These are phyloP conservation scores for Leptographium lundbergii DNA, from an alignment of 2,329 filamentous ascomycete genomes.

Conservation along the genomic window DNA sequence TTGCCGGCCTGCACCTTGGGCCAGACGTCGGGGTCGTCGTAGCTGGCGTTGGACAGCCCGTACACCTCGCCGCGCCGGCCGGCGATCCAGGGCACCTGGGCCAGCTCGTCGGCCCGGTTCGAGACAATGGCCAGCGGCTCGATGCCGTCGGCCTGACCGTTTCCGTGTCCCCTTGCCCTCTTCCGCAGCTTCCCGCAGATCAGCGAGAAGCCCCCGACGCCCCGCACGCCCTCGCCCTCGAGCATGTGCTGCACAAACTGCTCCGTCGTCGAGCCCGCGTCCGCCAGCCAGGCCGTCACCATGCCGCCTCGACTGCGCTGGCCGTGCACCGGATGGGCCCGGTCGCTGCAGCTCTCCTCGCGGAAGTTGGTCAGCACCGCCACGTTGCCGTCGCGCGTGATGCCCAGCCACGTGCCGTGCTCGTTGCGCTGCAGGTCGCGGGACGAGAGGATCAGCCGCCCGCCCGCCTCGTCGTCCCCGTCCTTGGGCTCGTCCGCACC, in stretches of 20 bases:
- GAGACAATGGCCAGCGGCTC: slow-evolving; percentile 44
- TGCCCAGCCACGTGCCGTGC: slow-evolving; percentile 53
- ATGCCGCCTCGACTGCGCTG: slow-evolving; percentile 48
- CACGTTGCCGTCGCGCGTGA: slow-evolving; percentile 46
- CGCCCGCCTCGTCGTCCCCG: neutral
- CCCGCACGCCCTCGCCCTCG: slow-evolving; percentile 39
- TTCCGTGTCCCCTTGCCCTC: neutral
- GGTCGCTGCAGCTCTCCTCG: slow-evolving; percentile 37
- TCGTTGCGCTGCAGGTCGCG: slow-evolving; percentile 49
- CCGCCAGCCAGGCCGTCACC: slow-evolving; percentile 48
- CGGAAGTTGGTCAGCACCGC: slow-evolving; percentile 57
- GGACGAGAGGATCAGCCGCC: slow-evolving; percentile 38
- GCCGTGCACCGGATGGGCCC: slow-evolving; percentile 38
- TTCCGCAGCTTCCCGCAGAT: slow-evolving; percentile 45
- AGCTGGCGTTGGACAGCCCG: slow-evolving; percentile 51
- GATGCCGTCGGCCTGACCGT: slow-evolving; percentile 1
- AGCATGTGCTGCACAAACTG: slow-evolving; percentile 41
- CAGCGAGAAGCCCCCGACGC: slow-evolving; percentile 54
- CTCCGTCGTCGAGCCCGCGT: slow-evolving; percentile 31
- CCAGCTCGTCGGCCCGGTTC: slow-evolving; percentile 41
- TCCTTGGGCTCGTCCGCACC: no score
- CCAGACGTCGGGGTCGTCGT: slow-evolving; percentile 41
- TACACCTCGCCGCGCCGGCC: slow-evolving; percentile 36
- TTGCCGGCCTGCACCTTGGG: slow-evolving; percentile 46
- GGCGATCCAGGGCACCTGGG: slow-evolving; percentile 45